phyloP scores from a whole-genome alignment of 108 stramenopile species.

The Pseudonitzschia pungens region DNA sequence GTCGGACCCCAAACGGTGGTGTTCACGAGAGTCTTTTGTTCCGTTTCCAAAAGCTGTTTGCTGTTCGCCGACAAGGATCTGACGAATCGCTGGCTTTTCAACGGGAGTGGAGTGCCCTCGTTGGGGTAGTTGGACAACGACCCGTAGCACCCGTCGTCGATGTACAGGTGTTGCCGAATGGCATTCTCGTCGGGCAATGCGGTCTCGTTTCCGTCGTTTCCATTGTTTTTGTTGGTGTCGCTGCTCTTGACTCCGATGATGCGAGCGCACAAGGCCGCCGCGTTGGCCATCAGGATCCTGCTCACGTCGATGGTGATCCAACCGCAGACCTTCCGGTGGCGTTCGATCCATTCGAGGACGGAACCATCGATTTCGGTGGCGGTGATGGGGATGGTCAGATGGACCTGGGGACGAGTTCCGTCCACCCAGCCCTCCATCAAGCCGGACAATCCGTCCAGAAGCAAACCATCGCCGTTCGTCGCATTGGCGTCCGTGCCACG shows the following conservation, averaged over 20 bases:
- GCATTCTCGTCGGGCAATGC: not conserved
- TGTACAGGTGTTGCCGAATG: constrained; percentile 35
- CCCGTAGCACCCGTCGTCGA: constrained; percentile 60
- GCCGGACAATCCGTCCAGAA: constrained; percentile 8
- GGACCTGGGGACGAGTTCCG: not conserved
- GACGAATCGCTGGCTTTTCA: constrained; percentile 12
- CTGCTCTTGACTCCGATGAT: constrained; percentile 45
- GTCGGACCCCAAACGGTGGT: constrained; percentile 60
- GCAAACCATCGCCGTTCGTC: not conserved
- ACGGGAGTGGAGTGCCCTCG: constrained; percentile 14
- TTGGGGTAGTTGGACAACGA: constrained; percentile 34
- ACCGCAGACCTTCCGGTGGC: not conserved
- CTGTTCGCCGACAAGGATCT: constrained; percentile 1
- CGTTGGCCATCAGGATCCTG: constrained; percentile 30
- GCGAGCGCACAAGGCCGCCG: constrained; percentile 44
- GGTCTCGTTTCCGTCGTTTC: not conserved
- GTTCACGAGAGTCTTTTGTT: constrained; percentile 2
- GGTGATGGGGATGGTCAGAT: not conserved
- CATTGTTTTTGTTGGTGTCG: not conserved
- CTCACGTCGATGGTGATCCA: constrained; percentile 36
- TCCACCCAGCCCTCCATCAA: constrained; percentile 8
- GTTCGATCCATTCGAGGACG: constrained; percentile 7
- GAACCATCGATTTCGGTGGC: constrained; percentile 8
- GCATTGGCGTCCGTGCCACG: not conserved
- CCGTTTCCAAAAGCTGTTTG: not conserved